Evolutionary conservation across 768 basidiomycete species (phyloP).

Genomic region (Rossbeevera mucosa): DNA sequence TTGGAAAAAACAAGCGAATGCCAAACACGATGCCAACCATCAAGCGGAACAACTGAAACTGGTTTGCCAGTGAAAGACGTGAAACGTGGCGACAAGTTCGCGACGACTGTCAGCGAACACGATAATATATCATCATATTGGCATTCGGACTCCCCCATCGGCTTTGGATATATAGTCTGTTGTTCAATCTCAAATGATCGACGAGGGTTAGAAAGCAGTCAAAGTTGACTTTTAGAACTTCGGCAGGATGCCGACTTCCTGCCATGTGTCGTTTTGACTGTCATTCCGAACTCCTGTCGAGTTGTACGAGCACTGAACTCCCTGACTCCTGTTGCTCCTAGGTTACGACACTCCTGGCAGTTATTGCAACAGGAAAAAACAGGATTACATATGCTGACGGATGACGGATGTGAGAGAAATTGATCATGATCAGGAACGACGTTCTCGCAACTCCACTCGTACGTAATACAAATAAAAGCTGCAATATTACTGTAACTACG

Average conservation of each 20-base stretch:
- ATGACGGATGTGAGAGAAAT: neutral
- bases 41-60: conserved; percentile 1
- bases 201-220: neutral
- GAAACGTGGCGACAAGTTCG: neutral
- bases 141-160: neutral
- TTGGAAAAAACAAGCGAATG: neutral
- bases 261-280: neutral
- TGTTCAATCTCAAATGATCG: neutral
- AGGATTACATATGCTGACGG: neutral
- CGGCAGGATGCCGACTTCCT: neutral
- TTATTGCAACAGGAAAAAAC: neutral
- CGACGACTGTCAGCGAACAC: neutral
- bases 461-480: neutral
- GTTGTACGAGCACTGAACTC: neutral
- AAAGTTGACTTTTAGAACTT: neutral
- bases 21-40: neutral
- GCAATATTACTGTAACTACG: neutral
- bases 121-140: neutral
- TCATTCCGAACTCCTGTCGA: neutral
- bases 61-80: neutral
- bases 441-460: neutral
- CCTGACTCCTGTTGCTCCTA: neutral
- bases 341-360: neutral
- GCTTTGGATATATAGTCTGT: neutral
- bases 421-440: neutral